Evolutionary conservation across 1,284 basidiomycete species (phyloP).

Genomic region (Trichosporon sp.): DNA sequence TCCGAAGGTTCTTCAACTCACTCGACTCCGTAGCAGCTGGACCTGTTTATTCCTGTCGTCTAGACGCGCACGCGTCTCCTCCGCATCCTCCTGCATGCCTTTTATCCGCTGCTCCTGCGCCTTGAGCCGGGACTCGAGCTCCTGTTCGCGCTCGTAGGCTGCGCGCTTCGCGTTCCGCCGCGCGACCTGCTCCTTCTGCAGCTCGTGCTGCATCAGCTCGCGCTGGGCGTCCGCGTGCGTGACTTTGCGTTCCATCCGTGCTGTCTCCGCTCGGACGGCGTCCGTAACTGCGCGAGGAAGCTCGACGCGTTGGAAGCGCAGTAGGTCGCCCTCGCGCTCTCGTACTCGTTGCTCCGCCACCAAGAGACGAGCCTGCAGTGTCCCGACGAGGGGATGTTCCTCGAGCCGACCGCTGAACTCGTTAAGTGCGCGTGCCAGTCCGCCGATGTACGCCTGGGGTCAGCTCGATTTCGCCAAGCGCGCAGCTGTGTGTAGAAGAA

Average conservation of each 20-base stretch:
- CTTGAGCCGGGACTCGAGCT: slow-evolving; percentile 29
- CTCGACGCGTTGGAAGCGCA: slow-evolving; percentile 25
- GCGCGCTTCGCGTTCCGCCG: slow-evolving; percentile 28
- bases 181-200: slow-evolving; percentile 38
- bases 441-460: slow-evolving; percentile 42
- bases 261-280: slow-evolving; percentile 29
- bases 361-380: slow-evolving; percentile 27
- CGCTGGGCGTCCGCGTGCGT: slow-evolving; percentile 30
- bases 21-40: slow-evolving; percentile 35
- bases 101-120: slow-evolving; percentile 17
- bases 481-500: too few species aligned
- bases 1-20: slow-evolving; percentile 23
- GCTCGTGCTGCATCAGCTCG: slow-evolving; percentile 33
- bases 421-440: slow-evolving; percentile 39
- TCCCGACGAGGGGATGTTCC: slow-evolving; percentile 36
- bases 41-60: slow-evolving; percentile 38
- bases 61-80: slow-evolving; percentile 29
- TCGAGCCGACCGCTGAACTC: slow-evolving; percentile 32
- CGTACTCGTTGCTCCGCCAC: slow-evolving; percentile 22
- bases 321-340: slow-evolving; percentile 25
- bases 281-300: not conserved
- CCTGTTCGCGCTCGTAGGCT: slow-evolving; percentile 35
- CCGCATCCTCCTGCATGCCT: slow-evolving; percentile 29
- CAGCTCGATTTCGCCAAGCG: slow-evolving; percentile 16
- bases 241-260: slow-evolving; percentile 26